phyloP scores from a whole-genome alignment of 805 yeast species.

The Suhomyces sp. region DNA sequence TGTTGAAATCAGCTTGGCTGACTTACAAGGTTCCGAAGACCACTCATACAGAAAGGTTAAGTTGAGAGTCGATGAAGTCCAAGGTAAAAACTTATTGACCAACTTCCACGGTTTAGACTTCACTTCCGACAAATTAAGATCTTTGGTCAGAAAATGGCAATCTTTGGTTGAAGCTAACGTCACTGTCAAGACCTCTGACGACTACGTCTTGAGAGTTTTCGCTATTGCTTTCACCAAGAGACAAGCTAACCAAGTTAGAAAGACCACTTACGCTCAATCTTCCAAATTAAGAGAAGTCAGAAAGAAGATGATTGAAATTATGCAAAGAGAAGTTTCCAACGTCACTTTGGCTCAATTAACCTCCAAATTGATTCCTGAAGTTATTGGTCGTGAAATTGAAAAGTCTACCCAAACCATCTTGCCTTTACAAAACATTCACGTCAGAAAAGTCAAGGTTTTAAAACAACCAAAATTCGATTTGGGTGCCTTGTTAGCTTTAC shows the following conservation, averaged over 20 bases:
- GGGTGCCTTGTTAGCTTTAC: conserved; percentile 93
- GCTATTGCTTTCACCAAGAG: conserved; percentile 99
- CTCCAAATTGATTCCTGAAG: conserved; percentile 97
- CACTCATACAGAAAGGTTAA: conserved; percentile 96
- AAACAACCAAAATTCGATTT: conserved; percentile 99
- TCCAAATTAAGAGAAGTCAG: conserved; percentile 97
- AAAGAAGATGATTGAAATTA: conserved; percentile 94
- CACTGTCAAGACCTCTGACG: conserved; percentile 97
- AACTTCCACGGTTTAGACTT: conserved; percentile 99
- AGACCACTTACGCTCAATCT: conserved; percentile 96
- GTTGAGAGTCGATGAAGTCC: conserved; percentile 98
- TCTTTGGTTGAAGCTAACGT: conserved; percentile 96
- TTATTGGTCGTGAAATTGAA: conserved; percentile 97
- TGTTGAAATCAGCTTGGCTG: conserved; percentile 93
- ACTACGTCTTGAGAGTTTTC: conserved; percentile 93
- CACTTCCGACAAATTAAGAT: conserved; percentile 96
- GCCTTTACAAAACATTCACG: conserved; percentile 98
- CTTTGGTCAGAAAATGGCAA: conserved; percentile 99
- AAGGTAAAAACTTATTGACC: conserved; percentile 97
- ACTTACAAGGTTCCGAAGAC: conserved; percentile 98
- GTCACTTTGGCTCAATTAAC: conserved; percentile 95
- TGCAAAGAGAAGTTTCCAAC: conserved; percentile 93
- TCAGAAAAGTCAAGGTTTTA: conserved; percentile 97
- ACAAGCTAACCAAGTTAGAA: conserved; percentile 94
- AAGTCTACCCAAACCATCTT: conserved; percentile 91